Evolutionary conservation across 139 green algal genomes (phyloP).

Genomic region (Closterium sp.): DNA sequence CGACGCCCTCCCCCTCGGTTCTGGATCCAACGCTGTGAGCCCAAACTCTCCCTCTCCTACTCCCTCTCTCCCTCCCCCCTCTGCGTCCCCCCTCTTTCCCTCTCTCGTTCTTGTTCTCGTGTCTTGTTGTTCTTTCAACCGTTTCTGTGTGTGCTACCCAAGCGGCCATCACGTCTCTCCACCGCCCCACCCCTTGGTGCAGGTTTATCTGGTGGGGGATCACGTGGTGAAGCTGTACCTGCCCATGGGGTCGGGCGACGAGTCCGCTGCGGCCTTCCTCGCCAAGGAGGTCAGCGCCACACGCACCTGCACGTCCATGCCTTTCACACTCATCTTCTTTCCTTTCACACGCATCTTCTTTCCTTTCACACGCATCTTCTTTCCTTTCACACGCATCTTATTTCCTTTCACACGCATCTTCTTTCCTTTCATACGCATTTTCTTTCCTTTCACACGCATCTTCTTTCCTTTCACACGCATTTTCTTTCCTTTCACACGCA

Average conservation of each 20-base stretch:
- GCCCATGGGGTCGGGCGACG: neutral
- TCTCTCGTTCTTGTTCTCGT: too few relatives aligned
- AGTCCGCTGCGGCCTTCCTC: neutral
- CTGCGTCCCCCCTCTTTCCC: neutral
- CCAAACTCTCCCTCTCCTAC: neutral
- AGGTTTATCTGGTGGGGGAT: conserved; percentile 33
- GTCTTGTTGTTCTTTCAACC: too few relatives aligned
- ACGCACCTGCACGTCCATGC: neutral
- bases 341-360: neutral
- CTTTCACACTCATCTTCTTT: neutral
- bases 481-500: too few relatives aligned
- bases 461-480: too few relatives aligned
- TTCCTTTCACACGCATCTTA: too few relatives aligned
- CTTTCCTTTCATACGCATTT: too few relatives aligned
- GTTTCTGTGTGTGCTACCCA: neutral
- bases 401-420: too few relatives aligned
- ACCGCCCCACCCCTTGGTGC: neutral
- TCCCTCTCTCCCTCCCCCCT: neutral
- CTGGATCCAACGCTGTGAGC: conserved; percentile 28
- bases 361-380: too few relatives aligned
- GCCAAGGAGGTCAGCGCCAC: neutral
- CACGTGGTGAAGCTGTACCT: conserved; percentile 32
- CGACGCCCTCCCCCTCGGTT: conserved; percentile 13
- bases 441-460: too few relatives aligned
- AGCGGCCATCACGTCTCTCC: neutral